phyloP scores from a whole-genome alignment of 805 yeast genomes.

The Saccharomycopsis babjevae region DNA sequence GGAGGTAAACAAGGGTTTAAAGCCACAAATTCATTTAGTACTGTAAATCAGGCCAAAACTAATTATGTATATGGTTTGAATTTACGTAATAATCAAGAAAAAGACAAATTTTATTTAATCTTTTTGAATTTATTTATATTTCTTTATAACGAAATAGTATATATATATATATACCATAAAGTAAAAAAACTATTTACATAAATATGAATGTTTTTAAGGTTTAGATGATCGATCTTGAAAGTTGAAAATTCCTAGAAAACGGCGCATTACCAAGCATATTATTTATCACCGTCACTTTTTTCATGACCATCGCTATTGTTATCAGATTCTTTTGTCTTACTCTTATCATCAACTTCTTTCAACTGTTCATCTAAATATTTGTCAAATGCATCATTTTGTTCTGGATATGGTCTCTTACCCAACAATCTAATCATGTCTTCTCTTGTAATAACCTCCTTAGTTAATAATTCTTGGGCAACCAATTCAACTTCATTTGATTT shows the following conservation, averaged over 20 bases:
- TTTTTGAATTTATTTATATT: no score
- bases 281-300: not conserved
- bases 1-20: no score
- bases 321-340: not conserved
- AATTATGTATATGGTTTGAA: no score
- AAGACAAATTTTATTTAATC: no score
- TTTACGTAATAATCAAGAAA: no score
- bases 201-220: not conserved
- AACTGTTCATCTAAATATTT: slow-evolving; percentile 43
- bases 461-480: slow-evolving; percentile 79
- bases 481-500: slow-evolving; percentile 67
- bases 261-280: not conserved
- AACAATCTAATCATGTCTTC: slow-evolving; percentile 84
- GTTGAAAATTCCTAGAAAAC: not conserved
- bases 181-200: not conserved
- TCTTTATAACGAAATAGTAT: not conserved
- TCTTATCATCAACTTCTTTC: not conserved
- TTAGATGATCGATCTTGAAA: not conserved
- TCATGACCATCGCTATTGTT: not conserved
- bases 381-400: slow-evolving; percentile 83
- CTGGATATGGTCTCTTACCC: slow-evolving; percentile 89
- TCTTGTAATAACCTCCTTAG: slow-evolving; percentile 84
- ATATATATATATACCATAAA: not conserved
- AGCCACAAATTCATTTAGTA: no score
- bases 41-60: no score